Base-by-base conservation (phyloP, 441 rosid genomes). In the Dalechampia spathulata region DNA sequence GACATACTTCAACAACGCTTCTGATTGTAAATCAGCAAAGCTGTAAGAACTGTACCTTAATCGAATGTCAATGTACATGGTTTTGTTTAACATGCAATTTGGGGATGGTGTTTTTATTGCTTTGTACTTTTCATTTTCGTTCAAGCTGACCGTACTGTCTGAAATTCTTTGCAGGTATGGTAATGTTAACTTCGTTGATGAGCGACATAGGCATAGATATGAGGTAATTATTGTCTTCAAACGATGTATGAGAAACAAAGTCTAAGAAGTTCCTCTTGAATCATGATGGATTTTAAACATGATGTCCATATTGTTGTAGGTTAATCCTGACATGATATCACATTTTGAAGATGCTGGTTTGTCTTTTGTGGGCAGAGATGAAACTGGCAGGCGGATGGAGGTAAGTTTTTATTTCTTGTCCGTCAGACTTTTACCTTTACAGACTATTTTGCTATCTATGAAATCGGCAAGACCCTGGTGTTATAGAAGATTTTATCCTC, bases 161-260 rank as follows among this genome's bases (percentile, higher is more conserved):
- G 57, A 32, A 32, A 37, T 16, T 58, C 44, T 56, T 17, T 49
- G 38, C 61, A 88, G 96, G 81, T 86, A 86, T 63, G 91, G 90
- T 28, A 75, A 79, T 74, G 79, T 51, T 17, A 70, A 58, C 71
- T 83, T 63, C 62, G 84, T 83, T 56, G 96, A 86, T 64, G 96
- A 88, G 73, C 76, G 96, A 48, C 96, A 88, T 77, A 77, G 95
- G 17, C 96, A 88, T 66, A 82, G 96, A 80, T 88, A 88, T 58
- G 95, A 88, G 92, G 96, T 83, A 73, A 58, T 46, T n/a, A 40
- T 19, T 61, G 10, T 39, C 28, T 21, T 22, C 8, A 8, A n/a
- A 34, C 17, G 17, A 3, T 15, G 41, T 19, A 36, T 22, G 15
- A 55, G 14, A 21, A n/a, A 13, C 13, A 17, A 2, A 38, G 42